Base-by-base conservation (phyloP, 2,329 filamentous ascomycete genomes). In the Trichoderma gracile region DNA sequence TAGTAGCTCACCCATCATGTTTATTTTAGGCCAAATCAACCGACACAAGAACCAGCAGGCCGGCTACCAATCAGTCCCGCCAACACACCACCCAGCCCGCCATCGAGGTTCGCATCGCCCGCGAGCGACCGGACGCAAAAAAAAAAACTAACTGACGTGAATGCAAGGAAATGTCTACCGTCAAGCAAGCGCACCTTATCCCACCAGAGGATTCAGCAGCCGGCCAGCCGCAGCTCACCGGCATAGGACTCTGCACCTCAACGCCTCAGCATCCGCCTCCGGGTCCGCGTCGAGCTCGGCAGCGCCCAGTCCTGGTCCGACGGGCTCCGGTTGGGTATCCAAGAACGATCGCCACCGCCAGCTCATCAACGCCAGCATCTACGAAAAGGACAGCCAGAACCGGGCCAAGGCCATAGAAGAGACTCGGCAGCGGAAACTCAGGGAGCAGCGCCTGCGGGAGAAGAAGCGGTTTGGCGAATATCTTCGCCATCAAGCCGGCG, bases 281-380 rank as follows among this genome's bases (percentile, higher is more conserved):
- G 64, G 76, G 10, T 73, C 76, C 9, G 76, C 77, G 27, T 73
- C 78, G 3, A 76, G 79, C 38, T 72, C 77, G 3, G 75, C 77
- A 2, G 76, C 73, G 19, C 67, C 69, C 25, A 70, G 71, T 25
- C 76, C 85, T 19, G 67, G 69, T 7, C 47, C 43, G 61, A 70
- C 67, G 30, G 69, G 68, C 9, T 65, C 72, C 38, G 73, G 72
- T 3, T 94, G 89, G 86, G 84, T 95, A 47, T 85, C 87, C 6
- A 90, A 88, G 73, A 89, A 82, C 56, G 90, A 91, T 74, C 89
- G 89, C 56, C 90, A 93, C 73, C 85, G 91, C 73, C 91, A 96
- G 75, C 80, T 96, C 46, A 95, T 96, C 76, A 96, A 94, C 73
- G 86, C 89, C 21, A 85, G 86, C 17, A 85, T 94, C 1, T 95